A percentile compares a stretch with the other conserved stretches of the same genome.
These are phyloP conservation scores for Sporothrix dimorphospora DNA, from an alignment of 2,329 filamentous ascomycete genomes.

Conservation along the genomic window DNA sequence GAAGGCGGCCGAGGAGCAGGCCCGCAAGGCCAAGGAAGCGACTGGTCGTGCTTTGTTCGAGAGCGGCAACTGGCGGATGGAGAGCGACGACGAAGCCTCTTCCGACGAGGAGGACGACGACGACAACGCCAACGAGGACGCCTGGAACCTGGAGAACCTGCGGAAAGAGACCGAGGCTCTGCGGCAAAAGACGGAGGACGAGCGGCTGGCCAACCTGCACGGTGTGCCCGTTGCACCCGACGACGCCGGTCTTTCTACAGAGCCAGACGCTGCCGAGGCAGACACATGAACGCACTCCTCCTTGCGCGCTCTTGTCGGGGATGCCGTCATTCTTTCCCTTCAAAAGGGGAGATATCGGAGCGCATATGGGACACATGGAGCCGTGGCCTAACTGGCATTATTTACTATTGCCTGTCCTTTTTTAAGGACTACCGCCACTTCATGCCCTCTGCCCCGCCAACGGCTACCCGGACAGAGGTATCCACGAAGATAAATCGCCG, in stretches of 20 bases:
- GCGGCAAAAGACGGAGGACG: constrained; percentile 75
- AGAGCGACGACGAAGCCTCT: constrained; percentile 64
- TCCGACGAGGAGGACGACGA: constrained; percentile 66
- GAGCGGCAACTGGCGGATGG: constrained; percentile 84
- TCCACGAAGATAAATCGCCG: constrained; percentile 10
- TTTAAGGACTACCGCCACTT: background rate
- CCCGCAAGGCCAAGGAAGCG: constrained; percentile 88
- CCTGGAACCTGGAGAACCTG: constrained; percentile 82
- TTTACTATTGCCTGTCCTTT: background rate
- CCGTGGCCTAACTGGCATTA: too few species aligned
- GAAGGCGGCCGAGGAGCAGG: constrained; percentile 92
- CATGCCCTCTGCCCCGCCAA: background rate
- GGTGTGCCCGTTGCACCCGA: constrained; percentile 18
- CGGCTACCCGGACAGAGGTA: background rate
- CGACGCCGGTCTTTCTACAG: background rate
- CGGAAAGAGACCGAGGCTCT: constrained; percentile 82
- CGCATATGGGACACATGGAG: background rate
- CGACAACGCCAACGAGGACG: constrained; percentile 50
- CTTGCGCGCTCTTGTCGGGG: background rate
- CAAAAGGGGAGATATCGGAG: too few species aligned
- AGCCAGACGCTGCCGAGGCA: constrained; percentile 31
- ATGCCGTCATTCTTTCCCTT: background rate
- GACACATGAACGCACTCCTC: constrained; percentile 35
- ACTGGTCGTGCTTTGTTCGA: constrained; percentile 95
- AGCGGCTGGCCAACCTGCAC: constrained; percentile 52